Evolutionary conservation across 805 yeast species (phyloP).

Genomic region (Cyberlindnera mrakii): DNA sequence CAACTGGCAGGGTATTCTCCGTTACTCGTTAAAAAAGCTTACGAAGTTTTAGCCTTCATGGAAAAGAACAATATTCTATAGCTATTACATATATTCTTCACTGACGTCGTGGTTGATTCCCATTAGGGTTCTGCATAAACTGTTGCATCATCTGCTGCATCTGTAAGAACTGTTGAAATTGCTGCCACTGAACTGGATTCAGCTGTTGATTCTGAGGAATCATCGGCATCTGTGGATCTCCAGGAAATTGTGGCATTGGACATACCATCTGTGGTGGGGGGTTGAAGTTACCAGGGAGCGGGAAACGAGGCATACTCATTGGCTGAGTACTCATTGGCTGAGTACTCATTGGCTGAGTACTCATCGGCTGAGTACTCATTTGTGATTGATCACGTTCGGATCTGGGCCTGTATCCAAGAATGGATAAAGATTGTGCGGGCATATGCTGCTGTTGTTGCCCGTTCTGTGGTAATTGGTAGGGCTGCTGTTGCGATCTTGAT

Average conservation of each 20-base stretch:
- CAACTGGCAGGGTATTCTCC: constrained; percentile 87
- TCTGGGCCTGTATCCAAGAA: constrained; percentile 17
- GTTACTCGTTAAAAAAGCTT: constrained; percentile 8
- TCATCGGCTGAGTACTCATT: constrained; percentile 2
- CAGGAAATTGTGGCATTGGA: constrained; percentile 3
- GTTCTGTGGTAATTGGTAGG: not conserved
- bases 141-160: constrained; percentile 25
- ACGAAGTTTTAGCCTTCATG: constrained; percentile 6
- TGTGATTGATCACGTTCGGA: constrained; percentile 20
- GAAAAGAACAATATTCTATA: constrained; percentile 4
- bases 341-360: constrained; percentile 9
- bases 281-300: constrained; percentile 14
- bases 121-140: constrained; percentile 7
- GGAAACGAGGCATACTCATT: not conserved
- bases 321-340: constrained; percentile 5
- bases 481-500: not conserved
- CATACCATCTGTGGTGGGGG: constrained; percentile 14
- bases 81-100: not conserved
- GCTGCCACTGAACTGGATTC: constrained; percentile 21
- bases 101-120: constrained; percentile 15
- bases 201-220: constrained; percentile 3
- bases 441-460: not conserved
- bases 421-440: not conserved
- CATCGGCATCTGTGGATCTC: constrained; percentile 6
- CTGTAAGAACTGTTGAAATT: constrained; percentile 25